A percentile compares a stretch with the other conserved stretches of the same genome.
phyloP scores from a whole-genome alignment of 345 rosid genomes.

The Punica granatum region DNA sequence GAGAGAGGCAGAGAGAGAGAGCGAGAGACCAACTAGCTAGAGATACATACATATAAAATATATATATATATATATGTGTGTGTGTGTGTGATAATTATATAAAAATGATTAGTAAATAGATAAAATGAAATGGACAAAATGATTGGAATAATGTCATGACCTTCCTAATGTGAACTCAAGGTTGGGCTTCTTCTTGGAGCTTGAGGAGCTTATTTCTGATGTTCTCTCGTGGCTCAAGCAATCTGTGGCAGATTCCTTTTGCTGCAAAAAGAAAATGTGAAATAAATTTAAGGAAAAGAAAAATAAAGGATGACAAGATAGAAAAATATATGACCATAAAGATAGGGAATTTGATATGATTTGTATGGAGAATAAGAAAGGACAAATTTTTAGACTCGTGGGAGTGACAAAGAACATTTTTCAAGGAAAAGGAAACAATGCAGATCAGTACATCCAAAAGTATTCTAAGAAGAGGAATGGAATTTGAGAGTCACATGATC shows the following conservation, averaged over 20 bases:
- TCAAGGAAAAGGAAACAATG: not conserved
- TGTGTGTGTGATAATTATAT: conserved; percentile 23
- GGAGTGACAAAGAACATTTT: conserved; percentile 7
- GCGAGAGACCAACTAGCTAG: too few relatives aligned
- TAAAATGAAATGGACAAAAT: not conserved
- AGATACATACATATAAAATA: not conserved
- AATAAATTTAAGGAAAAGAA: conserved; percentile 5
- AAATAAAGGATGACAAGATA: not conserved
- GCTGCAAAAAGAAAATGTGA: conserved; percentile 11
- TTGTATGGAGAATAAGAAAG: not conserved
- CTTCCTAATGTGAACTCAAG: conserved; percentile 94
- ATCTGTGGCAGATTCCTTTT: conserved; percentile 66
- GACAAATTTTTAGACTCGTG: conserved; percentile 3
- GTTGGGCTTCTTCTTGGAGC: conserved; percentile 70
- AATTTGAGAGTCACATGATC: not conserved
- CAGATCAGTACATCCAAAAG: not conserved
- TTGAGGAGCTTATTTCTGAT: conserved; percentile 77
- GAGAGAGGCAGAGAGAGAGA: conserved; percentile 6
- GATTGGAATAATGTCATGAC: conserved; percentile 32
- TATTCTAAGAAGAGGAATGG: conserved; percentile 12
- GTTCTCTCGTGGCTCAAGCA: conserved; percentile 68
- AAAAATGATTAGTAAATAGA: conserved; percentile 29
- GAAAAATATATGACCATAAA: conserved; percentile 15
- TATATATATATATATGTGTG: not conserved
- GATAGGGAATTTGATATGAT: conserved; percentile 21